Base-by-base conservation (phyloP, 2,329 filamentous ascomycete species). In the Epichloe brachyelytri region DNA sequence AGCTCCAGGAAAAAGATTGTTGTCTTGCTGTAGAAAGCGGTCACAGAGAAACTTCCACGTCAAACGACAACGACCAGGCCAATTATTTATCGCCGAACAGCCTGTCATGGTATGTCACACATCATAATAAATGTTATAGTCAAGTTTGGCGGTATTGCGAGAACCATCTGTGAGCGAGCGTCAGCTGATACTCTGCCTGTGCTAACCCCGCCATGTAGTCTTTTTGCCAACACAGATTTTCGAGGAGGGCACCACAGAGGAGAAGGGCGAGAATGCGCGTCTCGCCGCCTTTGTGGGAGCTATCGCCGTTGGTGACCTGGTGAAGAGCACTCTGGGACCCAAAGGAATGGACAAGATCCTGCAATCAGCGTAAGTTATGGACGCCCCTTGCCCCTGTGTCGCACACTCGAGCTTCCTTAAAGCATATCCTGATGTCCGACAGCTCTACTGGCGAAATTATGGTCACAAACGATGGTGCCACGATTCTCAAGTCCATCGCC, bases 331-430 rank as follows among this genome's bases (percentile, higher is more conserved):
- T 11, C 74, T 98, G 36, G 93, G 93, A 6, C 93, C 93, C 38
- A 97, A 97, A 75, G 93, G 93, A 60, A 97, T 97, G 90, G 93
- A 97, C 77, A 96, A 95, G 77, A 95, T 95, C 68, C 75, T 95
- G 65, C 89, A 95, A 70, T 95, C 89, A 68, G 90, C 88, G 86
- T 93, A 81, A 57, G 85, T 79, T 54, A 50, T 5, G 33, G 3
- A 51, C 51, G 49, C 51, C 49, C 54, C 48, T 6, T 15, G 8
- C 33, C 26, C 22, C 37, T 22, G 19, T 17, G 14, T 15, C 34
- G 37, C 50, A 48, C 46, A 39, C 50, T 43, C 46, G 38, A 15
- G 41, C 36, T 20, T 30, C 46, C 40, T 51, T 43, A 53, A 51
- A 51, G 44, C 36, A 53, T 53, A 47, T 40, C 20, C 43, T 49